Base-by-base conservation (phyloP, 106 monocot species). In the Dioscorea dumetorum region DNA sequence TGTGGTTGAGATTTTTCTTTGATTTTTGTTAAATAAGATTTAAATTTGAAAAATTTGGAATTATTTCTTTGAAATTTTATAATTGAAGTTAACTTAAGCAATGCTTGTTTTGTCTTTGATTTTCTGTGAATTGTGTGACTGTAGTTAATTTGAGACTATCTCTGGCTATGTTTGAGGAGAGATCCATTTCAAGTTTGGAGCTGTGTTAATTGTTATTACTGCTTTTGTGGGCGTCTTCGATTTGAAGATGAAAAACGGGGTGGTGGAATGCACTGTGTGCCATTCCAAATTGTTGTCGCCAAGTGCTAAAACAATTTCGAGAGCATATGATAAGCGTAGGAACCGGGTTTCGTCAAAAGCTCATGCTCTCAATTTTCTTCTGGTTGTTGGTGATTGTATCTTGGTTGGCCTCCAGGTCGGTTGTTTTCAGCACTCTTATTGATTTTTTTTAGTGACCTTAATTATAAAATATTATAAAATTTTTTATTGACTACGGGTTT, bases 321-420 rank as follows among this genome's bases (percentile, higher is more conserved):
- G 73, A 74, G 94, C 94, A 57, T 94, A 94, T 60, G 85, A 80
- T 50, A 78, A 69, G 53, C 87, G 87, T 59, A 77, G 70, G 50
- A 85, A 73, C 78, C 80, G 74, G 50, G 24, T 80, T 59, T 87
- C 94, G 3, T 76, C 87, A 9, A 90, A 79, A 67, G 65, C 72
- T 33, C 90, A 83, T 9, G 90, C 90, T 18, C 85, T 94, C 16
- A 87, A 85, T 61, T 61, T 85, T 32, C 69, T 90, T 58, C 71
- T 94, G 57, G 94, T 94, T 64, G 74, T 72, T 22, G 94, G 94
- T 32, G 94, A 94, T 52, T 94, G 94, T 74, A 50, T 88, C 57
- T 77, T 94, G 67, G 87, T 88, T 22, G 90, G 94, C 61, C 83
- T 94, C 20, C 90, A 90, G 90, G 94, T 94, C 61, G 48, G 31